Conservation (phyloP, 169 alveolate genomes). For the Eimeria praecox region DNA sequence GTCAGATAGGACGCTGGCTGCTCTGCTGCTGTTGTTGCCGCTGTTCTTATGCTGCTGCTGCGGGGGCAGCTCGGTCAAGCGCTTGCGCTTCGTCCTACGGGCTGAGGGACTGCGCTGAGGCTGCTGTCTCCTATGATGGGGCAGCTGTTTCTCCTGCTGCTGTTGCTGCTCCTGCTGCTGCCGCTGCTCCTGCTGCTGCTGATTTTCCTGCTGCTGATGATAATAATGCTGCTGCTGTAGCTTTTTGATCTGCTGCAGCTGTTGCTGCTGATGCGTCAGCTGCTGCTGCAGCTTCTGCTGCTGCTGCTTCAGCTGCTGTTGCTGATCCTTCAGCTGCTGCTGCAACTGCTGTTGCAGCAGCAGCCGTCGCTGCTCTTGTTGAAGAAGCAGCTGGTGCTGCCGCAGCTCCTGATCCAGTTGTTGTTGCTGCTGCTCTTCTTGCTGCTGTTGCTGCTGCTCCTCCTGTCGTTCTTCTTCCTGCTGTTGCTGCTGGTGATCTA, state of each 20-base stretch:
- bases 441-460: not conserved
- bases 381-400: not conserved
- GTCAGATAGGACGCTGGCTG: not conserved
- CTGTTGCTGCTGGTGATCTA: not conserved
- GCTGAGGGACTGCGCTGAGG: slow-evolving; percentile 47
- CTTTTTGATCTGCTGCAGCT: not conserved
- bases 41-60: slow-evolving; percentile 3
- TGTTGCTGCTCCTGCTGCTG: not conserved
- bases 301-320: not conserved
- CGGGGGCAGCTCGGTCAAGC: slow-evolving; percentile 16
- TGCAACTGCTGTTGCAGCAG: not conserved
- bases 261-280: not conserved
- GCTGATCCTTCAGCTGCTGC: not conserved
- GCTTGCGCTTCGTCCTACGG: slow-evolving; percentile 31
- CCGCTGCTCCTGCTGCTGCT: not conserved
- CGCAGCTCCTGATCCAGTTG: not conserved
- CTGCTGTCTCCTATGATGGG: not conserved
- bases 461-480: not conserved
- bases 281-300: not conserved
- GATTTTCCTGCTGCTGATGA: not conserved
- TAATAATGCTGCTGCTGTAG: not conserved
- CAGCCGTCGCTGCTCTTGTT: not conserved
- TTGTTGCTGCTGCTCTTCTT: not conserved
- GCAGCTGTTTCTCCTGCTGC: not conserved
- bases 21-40: slow-evolving; percentile 33